Percentiles rank a stretch among this genome's conserved stretches.
These are phyloP conservation scores for Eucalyptus camaldulensis DNA, from an alignment of 345 rosid species.

Conservation along the genomic window DNA sequence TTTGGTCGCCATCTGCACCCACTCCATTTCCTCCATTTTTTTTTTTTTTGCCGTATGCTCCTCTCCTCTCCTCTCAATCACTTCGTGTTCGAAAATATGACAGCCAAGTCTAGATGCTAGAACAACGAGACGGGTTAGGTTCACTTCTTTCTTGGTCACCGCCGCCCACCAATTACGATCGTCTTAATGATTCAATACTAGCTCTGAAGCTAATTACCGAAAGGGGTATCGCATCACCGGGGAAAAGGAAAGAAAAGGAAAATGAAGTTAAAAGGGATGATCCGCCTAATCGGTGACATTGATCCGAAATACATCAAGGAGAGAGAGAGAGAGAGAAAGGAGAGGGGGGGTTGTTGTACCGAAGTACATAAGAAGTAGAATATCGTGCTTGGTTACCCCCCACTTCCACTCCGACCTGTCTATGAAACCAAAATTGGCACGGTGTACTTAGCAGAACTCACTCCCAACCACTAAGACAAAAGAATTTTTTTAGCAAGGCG, in stretches of 20 bases:
- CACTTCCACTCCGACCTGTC: background rate
- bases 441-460: background rate
- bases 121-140: background rate
- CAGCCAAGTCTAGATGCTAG: background rate
- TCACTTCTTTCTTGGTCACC: background rate
- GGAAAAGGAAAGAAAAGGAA: background rate
- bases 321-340: background rate
- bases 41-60: background rate
- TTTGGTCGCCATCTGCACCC: background rate
- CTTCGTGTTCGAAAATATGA: background rate
- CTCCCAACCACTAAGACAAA: background rate
- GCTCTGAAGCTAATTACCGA: background rate
- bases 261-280: background rate
- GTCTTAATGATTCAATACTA: background rate
- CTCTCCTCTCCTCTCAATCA: background rate
- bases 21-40: background rate
- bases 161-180: background rate
- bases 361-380: background rate
- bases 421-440: background rate
- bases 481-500: background rate
- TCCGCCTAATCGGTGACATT: background rate
- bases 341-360: background rate
- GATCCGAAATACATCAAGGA: background rate
- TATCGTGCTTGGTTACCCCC: background rate
- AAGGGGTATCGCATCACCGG: background rate